These are phyloP conservation scores for Wickerhamomyces xylosicus DNA, from an alignment of 805 yeast species.

Conservation along the genomic window DNA sequence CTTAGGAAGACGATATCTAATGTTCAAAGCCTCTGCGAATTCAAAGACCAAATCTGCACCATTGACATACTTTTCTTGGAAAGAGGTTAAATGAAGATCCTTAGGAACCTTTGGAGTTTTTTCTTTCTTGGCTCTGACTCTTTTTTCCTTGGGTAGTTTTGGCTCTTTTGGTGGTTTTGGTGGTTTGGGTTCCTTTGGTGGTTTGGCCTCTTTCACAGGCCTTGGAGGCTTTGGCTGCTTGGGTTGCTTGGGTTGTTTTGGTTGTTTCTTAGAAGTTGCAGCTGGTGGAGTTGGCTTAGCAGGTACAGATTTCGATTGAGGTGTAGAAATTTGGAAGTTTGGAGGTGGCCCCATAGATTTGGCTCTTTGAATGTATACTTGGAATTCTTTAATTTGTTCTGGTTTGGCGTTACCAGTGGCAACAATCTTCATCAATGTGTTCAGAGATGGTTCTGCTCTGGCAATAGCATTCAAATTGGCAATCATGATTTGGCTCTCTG, in stretches of 20 bases:
- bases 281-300: neutral
- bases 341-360: constrained; percentile 56
- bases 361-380: constrained; percentile 71
- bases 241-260: constrained; percentile 1
- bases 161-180: constrained; percentile 4
- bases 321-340: constrained; percentile 24
- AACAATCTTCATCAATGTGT: constrained; percentile 69
- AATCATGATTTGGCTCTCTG: constrained; percentile 73
- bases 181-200: constrained; percentile 1
- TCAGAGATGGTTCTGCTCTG: constrained; percentile 54
- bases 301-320: no score
- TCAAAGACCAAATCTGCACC: constrained; percentile 78
- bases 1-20: constrained; percentile 67
- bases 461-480: constrained; percentile 80
- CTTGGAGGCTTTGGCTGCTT: constrained; percentile 3
- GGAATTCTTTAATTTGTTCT: constrained; percentile 68
- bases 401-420: constrained; percentile 74
- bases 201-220: constrained; percentile 2
- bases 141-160: constrained; percentile 13
- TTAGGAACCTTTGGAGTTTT: constrained; percentile 16
- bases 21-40: constrained; percentile 67
- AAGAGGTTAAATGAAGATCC: constrained; percentile 60
- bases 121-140: constrained; percentile 5
- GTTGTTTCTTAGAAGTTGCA: neutral
- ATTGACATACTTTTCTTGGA: constrained; percentile 60